phyloP scores from a whole-genome alignment of 2,329 filamentous ascomycete genomes.

The Boeremia exigua region DNA sequence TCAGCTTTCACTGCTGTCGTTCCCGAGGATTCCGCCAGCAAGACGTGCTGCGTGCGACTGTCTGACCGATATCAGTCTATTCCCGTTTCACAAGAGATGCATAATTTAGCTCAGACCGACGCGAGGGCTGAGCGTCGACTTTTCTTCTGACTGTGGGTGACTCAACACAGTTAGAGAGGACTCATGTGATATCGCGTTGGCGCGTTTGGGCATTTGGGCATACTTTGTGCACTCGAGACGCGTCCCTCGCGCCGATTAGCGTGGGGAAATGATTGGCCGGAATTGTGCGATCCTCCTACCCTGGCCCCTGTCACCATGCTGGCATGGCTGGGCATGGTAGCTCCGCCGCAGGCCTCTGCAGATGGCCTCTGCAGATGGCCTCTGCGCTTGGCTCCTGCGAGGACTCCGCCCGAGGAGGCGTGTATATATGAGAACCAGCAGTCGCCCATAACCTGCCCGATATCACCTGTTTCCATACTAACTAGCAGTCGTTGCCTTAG shows the following conservation, averaged over 20 bases:
- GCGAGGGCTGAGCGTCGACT: slow-evolving; percentile 25
- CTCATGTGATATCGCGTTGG: slow-evolving; percentile 48
- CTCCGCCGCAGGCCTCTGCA: slow-evolving; percentile 16
- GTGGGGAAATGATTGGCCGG: slow-evolving; percentile 41
- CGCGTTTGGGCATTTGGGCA: slow-evolving; percentile 35
- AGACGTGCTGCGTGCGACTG: slow-evolving; percentile 14
- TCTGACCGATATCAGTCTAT: slow-evolving; percentile 29
- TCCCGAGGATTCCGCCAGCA: slow-evolving; percentile 13
- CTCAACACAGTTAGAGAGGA: slow-evolving; percentile 24
- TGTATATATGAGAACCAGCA: slow-evolving; percentile 44
- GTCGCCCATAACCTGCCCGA: slow-evolving; percentile 32
- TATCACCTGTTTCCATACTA: slow-evolving; percentile 37
- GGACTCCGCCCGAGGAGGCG: slow-evolving; percentile 27
- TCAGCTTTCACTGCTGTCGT: slow-evolving; percentile 8
- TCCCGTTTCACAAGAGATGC: slow-evolving; percentile 42
- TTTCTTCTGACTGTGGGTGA: slow-evolving; percentile 35
- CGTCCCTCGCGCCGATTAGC: slow-evolving; percentile 10
- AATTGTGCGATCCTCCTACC: slow-evolving; percentile 32
- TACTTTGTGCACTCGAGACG: slow-evolving; percentile 15
- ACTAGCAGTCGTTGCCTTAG: slow-evolving; percentile 42
- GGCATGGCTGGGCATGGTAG: slow-evolving; percentile 28
- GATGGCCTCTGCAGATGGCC: slow-evolving; percentile 11
- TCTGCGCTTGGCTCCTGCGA: slow-evolving; percentile 5
- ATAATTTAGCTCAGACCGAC: slow-evolving; percentile 32
- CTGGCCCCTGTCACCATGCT: slow-evolving; percentile 38